Evolutionary conservation across 2,329 filamentous ascomycete species (phyloP), one percentile per base, ranked within the genome.

Genomic region (Alternaria arborescens): DNA sequence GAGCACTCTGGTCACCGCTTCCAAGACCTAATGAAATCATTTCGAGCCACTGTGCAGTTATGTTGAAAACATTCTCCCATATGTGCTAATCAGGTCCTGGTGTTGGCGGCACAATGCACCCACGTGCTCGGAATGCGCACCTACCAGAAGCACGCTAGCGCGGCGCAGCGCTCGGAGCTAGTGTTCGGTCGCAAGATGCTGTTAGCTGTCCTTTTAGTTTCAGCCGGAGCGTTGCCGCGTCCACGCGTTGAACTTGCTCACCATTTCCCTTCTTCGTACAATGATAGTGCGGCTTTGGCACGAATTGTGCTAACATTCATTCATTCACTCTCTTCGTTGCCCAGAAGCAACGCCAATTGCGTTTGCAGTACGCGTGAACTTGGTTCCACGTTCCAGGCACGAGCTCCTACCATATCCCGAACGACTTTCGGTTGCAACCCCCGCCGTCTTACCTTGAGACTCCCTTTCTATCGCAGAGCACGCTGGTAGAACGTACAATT

Each of bases 191-290:
- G 69, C 69, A 72, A 11, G 0, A 11, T 11, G 11, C 24, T 26
- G 24, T 26, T 71, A 73, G 68, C 62, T 76, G 72, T 74, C 73
- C 73, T 74, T 70, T 70, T 72, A 71, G 57, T 54, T 42, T 41
- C 67, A 71, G 71, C 71, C 73, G 65, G 69, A 55, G 53, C 61
- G 62, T 60, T 65, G 63, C 66, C 71, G 66, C 59, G 52, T 50
- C 67, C 54, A 70, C 70, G 66, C 66, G 60, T 61, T 62, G 62
- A 57, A 57, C 60, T 56, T 62, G 59, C 66, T 65, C 60, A 38
- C 47, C 46, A 46, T 48, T 62, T 65, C 59, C 57, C 62, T 66
- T 68, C 60, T 64, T 57, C 68, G 61, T 71, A 67, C 58, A 61
- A 72, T 70, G 68, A 66, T 65, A 64, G 52, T 67, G 51, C 60